Conservation (phyloP, 1,284 basidiomycete species). For the Amylostereum areolatum region DNA sequence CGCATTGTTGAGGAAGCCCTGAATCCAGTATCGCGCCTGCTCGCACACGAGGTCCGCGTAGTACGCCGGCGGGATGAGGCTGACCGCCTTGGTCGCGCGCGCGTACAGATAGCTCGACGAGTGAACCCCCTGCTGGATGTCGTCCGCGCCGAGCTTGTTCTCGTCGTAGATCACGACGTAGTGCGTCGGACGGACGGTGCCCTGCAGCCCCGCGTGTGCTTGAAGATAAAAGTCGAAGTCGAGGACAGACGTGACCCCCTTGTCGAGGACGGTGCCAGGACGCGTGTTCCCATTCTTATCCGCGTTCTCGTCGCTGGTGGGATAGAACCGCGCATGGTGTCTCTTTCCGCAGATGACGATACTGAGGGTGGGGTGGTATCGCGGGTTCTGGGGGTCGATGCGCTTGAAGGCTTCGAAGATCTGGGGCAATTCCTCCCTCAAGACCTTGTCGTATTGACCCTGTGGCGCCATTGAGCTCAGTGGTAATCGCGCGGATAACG, state of each 20-base stretch:
- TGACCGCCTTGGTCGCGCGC: conserved; percentile 72
- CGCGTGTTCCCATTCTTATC: conserved; percentile 65
- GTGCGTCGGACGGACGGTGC: conserved; percentile 61
- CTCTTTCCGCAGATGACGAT: conserved; percentile 77
- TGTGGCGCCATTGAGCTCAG: conserved; percentile 18
- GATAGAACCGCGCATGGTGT: conserved; percentile 67
- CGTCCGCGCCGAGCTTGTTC: conserved; percentile 55
- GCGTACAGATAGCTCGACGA: conserved; percentile 63
- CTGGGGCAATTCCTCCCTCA: conserved; percentile 50
- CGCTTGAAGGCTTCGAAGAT: conserved; percentile 53
- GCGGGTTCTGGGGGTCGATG: conserved; percentile 34
- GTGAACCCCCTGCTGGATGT: conserved; percentile 63
- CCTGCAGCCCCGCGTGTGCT: conserved; percentile 65
- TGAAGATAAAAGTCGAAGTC: conserved; percentile 78
- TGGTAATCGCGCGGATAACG: neutral
- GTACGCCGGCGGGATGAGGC: conserved; percentile 69
- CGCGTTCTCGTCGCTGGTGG: conserved; percentile 39
- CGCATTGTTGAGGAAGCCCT: conserved; percentile 43
- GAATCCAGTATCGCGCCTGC: conserved; percentile 63
- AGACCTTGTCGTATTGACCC: conserved; percentile 63
- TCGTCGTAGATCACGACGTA: conserved; percentile 75
- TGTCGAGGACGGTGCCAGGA: conserved; percentile 71
- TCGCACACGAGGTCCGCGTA: conserved; percentile 76
- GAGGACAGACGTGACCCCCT: conserved; percentile 64
- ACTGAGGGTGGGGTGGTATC: conserved; percentile 58